Evolutionary conservation across 768 basidiomycete genomes (phyloP).

Genomic region (Rubroboletus satanas): DNA sequence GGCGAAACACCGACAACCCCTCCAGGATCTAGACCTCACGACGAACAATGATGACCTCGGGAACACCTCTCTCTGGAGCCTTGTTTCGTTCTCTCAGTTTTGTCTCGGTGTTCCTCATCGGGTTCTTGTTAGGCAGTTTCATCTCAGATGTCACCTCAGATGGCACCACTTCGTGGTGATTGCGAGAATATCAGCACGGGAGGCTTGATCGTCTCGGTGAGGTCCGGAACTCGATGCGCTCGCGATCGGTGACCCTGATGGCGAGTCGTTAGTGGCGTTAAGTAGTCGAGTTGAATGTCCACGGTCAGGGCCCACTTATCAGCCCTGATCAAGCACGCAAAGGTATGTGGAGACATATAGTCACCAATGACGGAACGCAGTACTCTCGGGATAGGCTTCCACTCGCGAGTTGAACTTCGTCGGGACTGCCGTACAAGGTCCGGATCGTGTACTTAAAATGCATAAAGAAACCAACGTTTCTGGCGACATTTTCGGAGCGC

Average conservation of each 20-base stretch:
- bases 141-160: conserved; percentile 45
- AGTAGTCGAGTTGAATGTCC: too few relatives aligned
- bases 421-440: not conserved
- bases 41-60: conserved; percentile 64
- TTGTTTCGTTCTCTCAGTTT: too few relatives aligned
- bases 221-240: not conserved
- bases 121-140: conserved; percentile 64
- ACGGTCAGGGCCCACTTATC: not conserved
- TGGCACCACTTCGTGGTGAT: too few relatives aligned
- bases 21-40: conserved; percentile 55
- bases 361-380: not conserved
- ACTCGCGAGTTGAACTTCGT: too few relatives aligned
- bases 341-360: not conserved
- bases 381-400: too few relatives aligned
- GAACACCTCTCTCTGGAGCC: conserved; percentile 34
- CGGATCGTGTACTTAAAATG: too few relatives aligned
- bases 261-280: too few relatives aligned
- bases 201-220: not conserved
- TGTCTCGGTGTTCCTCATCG: conserved; percentile 23
- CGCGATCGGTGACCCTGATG: not conserved
- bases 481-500: too few relatives aligned
- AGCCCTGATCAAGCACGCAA: not conserved
- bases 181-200: too few relatives aligned
- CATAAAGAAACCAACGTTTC: too few relatives aligned
- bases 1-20: conserved; percentile 63